Base-by-base conservation (phyloP, 2,329 filamentous ascomycete genomes). In the Exophiala sp. region DNA sequence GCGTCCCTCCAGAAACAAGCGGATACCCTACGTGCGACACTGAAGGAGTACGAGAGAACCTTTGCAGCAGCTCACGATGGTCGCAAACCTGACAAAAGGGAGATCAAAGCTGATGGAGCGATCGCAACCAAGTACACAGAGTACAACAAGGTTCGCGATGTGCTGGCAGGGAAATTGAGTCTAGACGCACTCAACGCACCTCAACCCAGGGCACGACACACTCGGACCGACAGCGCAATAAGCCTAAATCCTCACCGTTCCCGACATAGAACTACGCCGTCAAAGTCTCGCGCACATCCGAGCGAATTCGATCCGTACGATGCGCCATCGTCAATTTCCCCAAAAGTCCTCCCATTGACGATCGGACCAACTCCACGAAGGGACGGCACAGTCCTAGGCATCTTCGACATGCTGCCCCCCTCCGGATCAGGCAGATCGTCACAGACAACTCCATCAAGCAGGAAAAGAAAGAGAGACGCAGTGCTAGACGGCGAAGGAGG, bases 351-450 rank as follows among this genome's bases (percentile, higher is more conserved):
- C 14, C 59, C 75, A 2, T 70, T 72, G 41, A 58, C 68, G 7
- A 74, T 78, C 46, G 75, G 75, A 3, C 75, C 75, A 10, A 78
- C 75, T 2, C 75, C 75, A 1, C 74, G 77, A 54, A 71, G 75
- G 35, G 73, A 78, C 62, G 75, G 75, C 8, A 76, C 71, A 41
- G 69, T 74, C 0, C 60, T 78, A 2, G 75, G 75, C 0, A 65
- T 78, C 2, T 78, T 78, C 47, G 75, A 78, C 52, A 65, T 76
- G 40, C 66, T 78, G 3, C 73, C 73, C 3, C 68, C 70, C 16
- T 72, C 72, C 0, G 70, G 69, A 1, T 62, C 61, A 6, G 65
- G 66, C 2, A 72, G 66, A 49, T 67, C 63, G 3, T 66, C 66
- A 29, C 50, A 57, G 12, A 57, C 53, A 9, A 65, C 66, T 7